These are phyloP conservation scores for Lipomyces orientalis DNA, from an alignment of 805 yeast species.

Conservation along the genomic window DNA sequence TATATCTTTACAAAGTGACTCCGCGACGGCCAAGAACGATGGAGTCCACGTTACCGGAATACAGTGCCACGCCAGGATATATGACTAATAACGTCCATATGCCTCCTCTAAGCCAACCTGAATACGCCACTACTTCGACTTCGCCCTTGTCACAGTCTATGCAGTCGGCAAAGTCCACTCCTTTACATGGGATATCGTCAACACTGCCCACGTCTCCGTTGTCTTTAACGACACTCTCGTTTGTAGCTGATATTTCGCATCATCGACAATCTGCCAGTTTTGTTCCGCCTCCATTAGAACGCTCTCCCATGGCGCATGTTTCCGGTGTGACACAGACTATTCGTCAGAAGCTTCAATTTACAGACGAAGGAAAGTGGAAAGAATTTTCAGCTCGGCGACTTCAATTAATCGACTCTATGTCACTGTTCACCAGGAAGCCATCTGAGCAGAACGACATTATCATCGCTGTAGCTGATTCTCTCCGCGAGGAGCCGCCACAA, in stretches of 20 bases:
- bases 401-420: slow-evolving; percentile 80
- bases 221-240: slow-evolving; percentile 11
- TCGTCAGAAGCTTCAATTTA: slow-evolving; percentile 68
- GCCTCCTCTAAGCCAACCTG: background rate
- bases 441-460: slow-evolving; percentile 90
- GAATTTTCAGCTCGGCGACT: slow-evolving; percentile 84
- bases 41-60: background rate
- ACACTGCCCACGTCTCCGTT: slow-evolving; percentile 5
- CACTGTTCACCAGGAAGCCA: slow-evolving; percentile 73
- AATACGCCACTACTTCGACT: background rate
- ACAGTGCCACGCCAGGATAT: background rate
- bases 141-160: background rate
- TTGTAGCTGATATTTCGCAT: background rate
- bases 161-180: background rate
- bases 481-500: slow-evolving; percentile 69
- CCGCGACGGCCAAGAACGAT: background rate
- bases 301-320: slow-evolving; percentile 19
- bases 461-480: slow-evolving; percentile 72
- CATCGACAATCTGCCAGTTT: slow-evolving; percentile 21
- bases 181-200: background rate
- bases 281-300: slow-evolving; percentile 30
- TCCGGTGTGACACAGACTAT: slow-evolving; percentile 64
- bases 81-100: background rate
- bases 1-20: background rate
- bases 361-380: slow-evolving; percentile 86